Percentiles rank a stretch among this genome's conserved stretches.
phyloP scores from a whole-genome alignment of 1,139 yeast species.

The Kurtzmaniella quercitrusa region DNA sequence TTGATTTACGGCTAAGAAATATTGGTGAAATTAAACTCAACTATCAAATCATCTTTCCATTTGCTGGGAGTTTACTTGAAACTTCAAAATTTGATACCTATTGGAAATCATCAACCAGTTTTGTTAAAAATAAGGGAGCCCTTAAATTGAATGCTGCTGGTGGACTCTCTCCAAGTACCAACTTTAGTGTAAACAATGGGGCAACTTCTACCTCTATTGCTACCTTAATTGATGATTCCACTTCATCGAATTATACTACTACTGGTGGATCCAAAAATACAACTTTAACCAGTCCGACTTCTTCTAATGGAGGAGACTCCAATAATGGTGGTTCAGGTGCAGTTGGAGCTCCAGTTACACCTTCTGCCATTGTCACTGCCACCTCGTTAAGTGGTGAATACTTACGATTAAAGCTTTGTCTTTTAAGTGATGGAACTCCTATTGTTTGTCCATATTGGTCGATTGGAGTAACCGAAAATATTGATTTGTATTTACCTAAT shows the following conservation, averaged over 20 bases:
- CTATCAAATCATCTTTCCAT: slow-evolving; percentile 87
- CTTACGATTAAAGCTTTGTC: slow-evolving; percentile 62
- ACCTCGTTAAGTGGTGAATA: slow-evolving; percentile 86
- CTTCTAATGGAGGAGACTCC: slow-evolving; percentile 9
- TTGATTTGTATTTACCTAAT: slow-evolving; percentile 51
- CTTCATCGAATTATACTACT: neutral
- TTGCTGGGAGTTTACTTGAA: slow-evolving; percentile 77
- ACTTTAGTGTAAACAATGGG: slow-evolving; percentile 23
- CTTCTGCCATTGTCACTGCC: slow-evolving; percentile 81
- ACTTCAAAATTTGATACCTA: slow-evolving; percentile 92
- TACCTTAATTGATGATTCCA: neutral
- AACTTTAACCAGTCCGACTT: neutral
- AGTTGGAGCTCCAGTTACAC: slow-evolving; percentile 13
- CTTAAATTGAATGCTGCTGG: slow-evolving; percentile 36
- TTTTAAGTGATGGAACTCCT: slow-evolving; percentile 81
- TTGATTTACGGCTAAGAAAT: slow-evolving; percentile 75
- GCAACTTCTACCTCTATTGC: slow-evolving; percentile 7
- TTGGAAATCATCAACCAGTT: slow-evolving; percentile 80
- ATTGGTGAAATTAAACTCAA: slow-evolving; percentile 78
- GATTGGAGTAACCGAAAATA: slow-evolving; percentile 51
- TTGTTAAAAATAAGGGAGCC: slow-evolving; percentile 28
- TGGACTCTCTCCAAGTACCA: slow-evolving; percentile 40
- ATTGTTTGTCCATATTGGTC: slow-evolving; percentile 74
- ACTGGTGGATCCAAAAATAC: neutral
- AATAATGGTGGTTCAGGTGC: slow-evolving; percentile 10